Base-by-base conservation (phyloP, 225 moss, liverwort and hornwort genomes). In the Sphagnum contortum region DNA sequence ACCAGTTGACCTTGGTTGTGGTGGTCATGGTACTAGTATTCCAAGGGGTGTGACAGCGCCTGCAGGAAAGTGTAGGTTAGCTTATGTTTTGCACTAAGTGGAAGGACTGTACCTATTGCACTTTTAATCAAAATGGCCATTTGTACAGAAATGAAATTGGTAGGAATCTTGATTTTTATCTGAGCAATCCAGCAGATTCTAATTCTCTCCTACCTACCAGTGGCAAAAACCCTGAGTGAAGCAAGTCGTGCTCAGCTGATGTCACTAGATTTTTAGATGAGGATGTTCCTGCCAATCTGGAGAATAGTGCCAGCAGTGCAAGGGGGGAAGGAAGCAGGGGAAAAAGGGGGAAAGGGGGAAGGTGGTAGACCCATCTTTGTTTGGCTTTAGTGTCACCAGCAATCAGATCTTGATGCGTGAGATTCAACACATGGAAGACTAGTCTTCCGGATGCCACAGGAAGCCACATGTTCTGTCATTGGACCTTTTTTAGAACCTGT, bases 321-420 rank as follows among this genome's bases (percentile, higher is more conserved):
- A 52, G 50, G 82, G 72, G 11, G 92, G 90, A 84, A 96, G 92
- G 70, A 96, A 92, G 73, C 80, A 84, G 3, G 92, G 92, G 87
- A 96, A 92, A 70, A 92, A 88, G 45, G 92, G 92, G 87, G 92
- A 92, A 70, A 92, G 88, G 45, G 92, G 92, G 77, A 96, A 96
- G 79, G 95, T 88, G 44, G 92, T 96, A 5, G 88, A 96, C 80
- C 95, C 95, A 4, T 89, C 92, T 48, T 66, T 96, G 71, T 75
- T 96, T 47, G 90, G 92, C 6, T 96, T 96, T 60, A 96, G 90
- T 75, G 95, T 96, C 48, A 90, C 88, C 10, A 95, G 95, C 78
- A 95, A 90, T 71, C 95, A 92, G 72, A 95, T 95, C 48, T 92
- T 95, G 95, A 95, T 92, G 95, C 90, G 95, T 65, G 95, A 95